phyloP scores from a whole-genome alignment of 73 alveolate genomes.

The Paramecium octaurelia region DNA sequence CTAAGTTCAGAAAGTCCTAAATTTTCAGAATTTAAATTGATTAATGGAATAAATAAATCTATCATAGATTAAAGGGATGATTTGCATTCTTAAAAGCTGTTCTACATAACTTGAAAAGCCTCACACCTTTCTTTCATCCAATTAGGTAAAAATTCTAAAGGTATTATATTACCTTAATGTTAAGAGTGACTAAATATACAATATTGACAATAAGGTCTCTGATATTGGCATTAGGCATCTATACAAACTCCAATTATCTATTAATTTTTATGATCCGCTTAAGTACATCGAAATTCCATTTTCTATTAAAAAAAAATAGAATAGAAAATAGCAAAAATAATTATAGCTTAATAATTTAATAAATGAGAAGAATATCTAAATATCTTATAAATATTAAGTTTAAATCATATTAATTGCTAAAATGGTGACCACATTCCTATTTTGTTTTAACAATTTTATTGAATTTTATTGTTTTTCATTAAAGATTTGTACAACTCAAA shows the following conservation, averaged over 20 bases:
- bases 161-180: not conserved
- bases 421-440: too few relatives aligned
- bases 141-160: not conserved
- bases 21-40: not conserved
- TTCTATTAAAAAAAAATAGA: not conserved
- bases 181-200: not conserved
- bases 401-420: too few relatives aligned
- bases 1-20: not conserved
- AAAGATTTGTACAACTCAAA: too few relatives aligned
- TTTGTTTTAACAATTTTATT: too few relatives aligned
- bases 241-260: not conserved
- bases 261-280: not conserved
- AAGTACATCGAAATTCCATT: not conserved
- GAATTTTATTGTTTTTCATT: too few relatives aligned
- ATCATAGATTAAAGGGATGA: not conserved
- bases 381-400: too few relatives aligned
- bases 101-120: not conserved
- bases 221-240: not conserved
- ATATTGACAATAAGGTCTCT: not conserved
- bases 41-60: not conserved
- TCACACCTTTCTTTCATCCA: not conserved
- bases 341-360: too few relatives aligned
- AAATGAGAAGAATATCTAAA: not conserved
- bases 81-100: not conserved
- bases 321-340: too few relatives aligned